Percentiles rank a stretch among this genome's conserved stretches.
phyloP scores from a whole-genome alignment of 371 early-diverging fungal genomes.

The Mortierella sp. region DNA sequence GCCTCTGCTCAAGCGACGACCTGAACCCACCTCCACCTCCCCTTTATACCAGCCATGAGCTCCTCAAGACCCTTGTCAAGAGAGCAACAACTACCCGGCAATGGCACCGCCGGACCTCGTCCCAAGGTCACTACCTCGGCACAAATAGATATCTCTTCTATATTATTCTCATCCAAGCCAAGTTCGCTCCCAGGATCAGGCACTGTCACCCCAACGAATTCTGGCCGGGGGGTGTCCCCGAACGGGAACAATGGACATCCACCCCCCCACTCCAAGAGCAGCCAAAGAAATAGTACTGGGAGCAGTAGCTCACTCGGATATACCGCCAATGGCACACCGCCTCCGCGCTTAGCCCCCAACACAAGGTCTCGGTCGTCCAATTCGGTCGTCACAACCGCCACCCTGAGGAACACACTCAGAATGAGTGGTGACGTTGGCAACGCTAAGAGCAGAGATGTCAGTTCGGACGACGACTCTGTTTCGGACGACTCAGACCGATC shows the following conservation, averaged over 20 bases:
- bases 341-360: constrained; percentile 13
- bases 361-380: constrained; percentile 24
- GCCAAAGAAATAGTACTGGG: not conserved
- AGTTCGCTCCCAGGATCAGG: constrained; percentile 4
- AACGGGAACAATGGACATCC: not conserved
- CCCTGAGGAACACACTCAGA: constrained; percentile 18
- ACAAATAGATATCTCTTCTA: constrained; percentile 39
- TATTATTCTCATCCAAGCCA: constrained; percentile 13
- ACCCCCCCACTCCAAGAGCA: not conserved
- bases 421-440: constrained; percentile 3
- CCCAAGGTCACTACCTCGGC: constrained; percentile 36
- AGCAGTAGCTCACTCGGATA: no score
- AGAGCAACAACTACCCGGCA: constrained; percentile 11
- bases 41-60: constrained; percentile 39
- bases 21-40: no score
- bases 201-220: constrained; percentile 6
- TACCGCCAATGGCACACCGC: not conserved
- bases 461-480: constrained; percentile 41
- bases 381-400: constrained; percentile 23
- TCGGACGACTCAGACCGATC: constrained; percentile 42
- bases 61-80: constrained; percentile 38
- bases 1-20: no score
- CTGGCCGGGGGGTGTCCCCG: constrained; percentile 3
- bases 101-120: constrained; percentile 2
- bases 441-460: constrained; percentile 14